A percentile compares a stretch with the other conserved stretches of the same genome.
These are phyloP conservation scores for Collybiopsis confluens DNA, from an alignment of 768 basidiomycete species.

Conservation along the genomic window DNA sequence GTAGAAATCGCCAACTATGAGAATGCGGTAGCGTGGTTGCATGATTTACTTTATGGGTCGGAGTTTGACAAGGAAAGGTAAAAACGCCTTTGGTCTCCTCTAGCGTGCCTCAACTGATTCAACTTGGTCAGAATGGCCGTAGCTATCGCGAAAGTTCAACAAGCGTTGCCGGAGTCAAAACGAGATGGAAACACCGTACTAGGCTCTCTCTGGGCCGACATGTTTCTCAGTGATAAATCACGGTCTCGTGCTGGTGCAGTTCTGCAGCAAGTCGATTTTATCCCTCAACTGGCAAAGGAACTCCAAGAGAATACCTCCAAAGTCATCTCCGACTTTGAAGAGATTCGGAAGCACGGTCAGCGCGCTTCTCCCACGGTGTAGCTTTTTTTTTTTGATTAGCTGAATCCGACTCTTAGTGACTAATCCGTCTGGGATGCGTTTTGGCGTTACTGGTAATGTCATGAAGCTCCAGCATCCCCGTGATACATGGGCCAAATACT, in stretches of 20 bases:
- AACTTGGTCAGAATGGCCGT: conserved; percentile 62
- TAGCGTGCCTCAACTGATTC: background rate
- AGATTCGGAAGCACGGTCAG: conserved; percentile 66
- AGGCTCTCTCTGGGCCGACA: conserved; percentile 60
- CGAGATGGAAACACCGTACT: conserved; percentile 82
- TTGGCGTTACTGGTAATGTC: conserved; percentile 89
- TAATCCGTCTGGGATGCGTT: conserved; percentile 76
- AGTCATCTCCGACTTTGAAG: conserved; percentile 72
- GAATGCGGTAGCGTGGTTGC: conserved; percentile 79
- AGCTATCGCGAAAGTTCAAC: conserved; percentile 81
- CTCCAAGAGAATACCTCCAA: conserved; percentile 69
- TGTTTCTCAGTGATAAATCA: conserved; percentile 66
- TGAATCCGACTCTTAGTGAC: conserved; percentile 53
- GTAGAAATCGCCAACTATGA: conserved; percentile 82
- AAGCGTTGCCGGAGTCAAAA: conserved; percentile 88
- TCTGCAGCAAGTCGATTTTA: conserved; percentile 71
- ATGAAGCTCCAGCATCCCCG: conserved; percentile 65
- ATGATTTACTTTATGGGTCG: conserved; percentile 71
- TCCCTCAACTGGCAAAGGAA: conserved; percentile 67
- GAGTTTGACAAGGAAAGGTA: conserved; percentile 80
- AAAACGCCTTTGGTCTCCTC: too few relatives aligned
- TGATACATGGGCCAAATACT: conserved; percentile 70
- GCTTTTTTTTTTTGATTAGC: background rate
- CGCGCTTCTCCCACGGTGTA: conserved; percentile 5
- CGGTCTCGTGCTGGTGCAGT: conserved; percentile 66